Base-by-base conservation (phyloP, 176 grass and related monocot species). In the Dendrocalamus sinicus region DNA sequence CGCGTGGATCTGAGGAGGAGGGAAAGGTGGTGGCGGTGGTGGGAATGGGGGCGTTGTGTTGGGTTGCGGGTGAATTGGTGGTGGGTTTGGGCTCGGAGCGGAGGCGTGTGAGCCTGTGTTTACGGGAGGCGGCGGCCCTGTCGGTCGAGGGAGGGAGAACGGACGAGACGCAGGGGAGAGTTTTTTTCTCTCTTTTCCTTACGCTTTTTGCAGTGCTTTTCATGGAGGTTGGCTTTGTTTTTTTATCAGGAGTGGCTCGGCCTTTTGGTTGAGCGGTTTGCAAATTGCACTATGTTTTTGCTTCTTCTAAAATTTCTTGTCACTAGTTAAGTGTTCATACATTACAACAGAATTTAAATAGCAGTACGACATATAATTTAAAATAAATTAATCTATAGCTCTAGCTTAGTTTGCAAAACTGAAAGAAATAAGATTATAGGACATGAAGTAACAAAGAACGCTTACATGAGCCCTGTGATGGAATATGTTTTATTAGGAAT, bases 21-120 rank as follows among this genome's bases (percentile, higher is more conserved):
- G 32, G 4, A 75, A 17, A 37, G 73, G 45, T 1, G 67, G 67
- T 26, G 39, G 75, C 5, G 30, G 35, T 77, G 73, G 50, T 43
- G 80, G 45, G 71, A 32, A 79, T 47, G 86, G 46, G 46, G 28
- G 41, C 58, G 73, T 47, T 43, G 30, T 68, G 40, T 17, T 41
- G 60, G 83, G 89, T 83, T 80, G 84, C 79, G 73, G 88, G 75
- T 89, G 82, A 74, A 80, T 80, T 80, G 87, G 82, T 75, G 81
- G 59, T 72, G 78, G 78, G 55, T 78, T 86, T 86, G 78, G 70
- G 76, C 53, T 76, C 63, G 50, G 84, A 69, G 67, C 37, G 16
- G 79, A 83, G 84, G 12, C 69, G 69, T 79, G 73, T 67, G 89
- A 81, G 78, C 46, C 28, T 91, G 74, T 82, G 89, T 88, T 84